Evolutionary conservation across 148 eudicot genomes (phyloP).

Genomic region (Rhododendron simsii): DNA sequence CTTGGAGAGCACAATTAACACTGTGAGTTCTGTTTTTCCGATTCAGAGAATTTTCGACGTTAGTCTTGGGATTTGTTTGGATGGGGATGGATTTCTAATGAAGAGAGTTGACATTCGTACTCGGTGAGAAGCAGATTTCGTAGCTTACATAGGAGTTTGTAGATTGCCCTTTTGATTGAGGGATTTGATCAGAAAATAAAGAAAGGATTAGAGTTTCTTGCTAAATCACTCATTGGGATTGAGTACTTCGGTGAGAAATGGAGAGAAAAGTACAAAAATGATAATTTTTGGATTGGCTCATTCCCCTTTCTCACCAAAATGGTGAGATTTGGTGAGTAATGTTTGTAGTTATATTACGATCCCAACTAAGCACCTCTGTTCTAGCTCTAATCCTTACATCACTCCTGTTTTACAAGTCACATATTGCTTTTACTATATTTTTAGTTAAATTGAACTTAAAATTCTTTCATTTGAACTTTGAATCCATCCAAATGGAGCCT

Average conservation of each 20-base stretch:
- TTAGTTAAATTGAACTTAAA: neutral
- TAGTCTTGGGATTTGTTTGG: neutral
- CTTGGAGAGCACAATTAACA: slow-evolving; percentile 74
- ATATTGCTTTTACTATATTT: neutral
- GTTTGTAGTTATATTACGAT: neutral
- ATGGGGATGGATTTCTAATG: neutral
- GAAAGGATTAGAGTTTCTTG: neutral
- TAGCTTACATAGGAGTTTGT: neutral
- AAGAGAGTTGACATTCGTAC: neutral
- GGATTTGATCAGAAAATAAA: neutral
- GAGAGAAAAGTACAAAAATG: neutral
- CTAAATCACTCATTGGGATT: neutral
- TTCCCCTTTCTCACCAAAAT: neutral
- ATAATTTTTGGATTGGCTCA: neutral
- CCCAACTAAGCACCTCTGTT: neutral
- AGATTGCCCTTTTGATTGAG: neutral
- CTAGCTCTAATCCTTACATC: neutral
- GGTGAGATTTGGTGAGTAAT: neutral
- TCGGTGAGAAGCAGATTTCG: neutral
- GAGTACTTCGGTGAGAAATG: neutral
- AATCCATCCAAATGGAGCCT: neutral
- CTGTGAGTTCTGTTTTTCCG: slow-evolving; percentile 35
- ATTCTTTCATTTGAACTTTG: neutral
- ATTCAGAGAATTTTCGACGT: neutral
- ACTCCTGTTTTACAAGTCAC: neutral